Base-by-base conservation (phyloP, 2,329 filamentous ascomycete species). In the Orbilia blumenaviensis region DNA sequence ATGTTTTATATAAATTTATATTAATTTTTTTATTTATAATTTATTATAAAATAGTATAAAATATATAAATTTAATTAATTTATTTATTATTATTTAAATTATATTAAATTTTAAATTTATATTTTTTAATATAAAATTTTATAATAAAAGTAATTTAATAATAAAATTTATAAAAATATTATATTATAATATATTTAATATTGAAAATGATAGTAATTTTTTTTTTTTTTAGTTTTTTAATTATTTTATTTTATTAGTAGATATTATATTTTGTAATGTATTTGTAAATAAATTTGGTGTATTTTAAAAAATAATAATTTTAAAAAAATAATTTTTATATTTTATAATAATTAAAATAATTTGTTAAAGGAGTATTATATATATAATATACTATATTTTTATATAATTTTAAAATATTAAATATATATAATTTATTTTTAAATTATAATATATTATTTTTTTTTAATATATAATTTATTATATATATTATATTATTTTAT, bases 81-180 rank as follows among this genome's bases (percentile, higher is more conserved):
- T 6, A 38, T 48, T 48, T 8, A 21, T 48, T 48, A 48, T 48
- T 8, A 48, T 21, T 7, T 8, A 21, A 18, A 48, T 54, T 54
- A 54, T 54, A 54, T 27, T 54, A 54, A 21, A 54, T 54, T 8
- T 54, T 54, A 54, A 29, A 29, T 54, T n/a, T n/a, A n/a, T 29
- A 54, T 54, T 54, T 54, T 54, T 50, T 50, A 54, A 9, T 32
- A 54, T 8, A 27, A 54, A 54, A 54, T 54, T 23, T 29, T 29
- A 29, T 27, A 29, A 54, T 54, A 8, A 3, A 29, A 54, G 14
- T 54, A 54, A 54, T 54, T 54, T 54, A 27, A 27, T 27, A 4
- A 54, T 54, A 54, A 54, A 27, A 54, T 27, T 29, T 3, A 38
- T 6, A 3, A 38, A 38, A 6, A 38, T 38, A 12, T 12, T 12